Conservation (phyloP, 2,329 filamentous ascomycete species). For the Venturia pyrina region DNA sequence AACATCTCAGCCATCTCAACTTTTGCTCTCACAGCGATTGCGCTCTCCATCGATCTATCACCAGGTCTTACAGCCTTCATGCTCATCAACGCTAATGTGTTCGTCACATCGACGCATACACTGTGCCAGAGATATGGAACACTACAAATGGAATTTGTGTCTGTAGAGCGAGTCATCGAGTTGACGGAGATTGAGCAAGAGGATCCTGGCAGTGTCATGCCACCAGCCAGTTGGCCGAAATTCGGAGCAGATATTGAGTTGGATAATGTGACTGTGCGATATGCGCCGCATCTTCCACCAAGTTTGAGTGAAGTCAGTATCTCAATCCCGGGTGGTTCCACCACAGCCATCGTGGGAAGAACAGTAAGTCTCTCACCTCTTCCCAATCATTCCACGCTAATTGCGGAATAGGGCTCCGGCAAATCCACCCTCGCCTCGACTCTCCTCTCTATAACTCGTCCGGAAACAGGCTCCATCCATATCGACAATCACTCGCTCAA, state of each 20-base stretch:
- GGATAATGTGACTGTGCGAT: conserved; percentile 66
- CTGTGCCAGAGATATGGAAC: conserved; percentile 74
- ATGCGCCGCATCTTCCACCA: conserved; percentile 67
- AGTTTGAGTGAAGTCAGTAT: conserved; percentile 61
- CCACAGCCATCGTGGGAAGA: conserved; percentile 69
- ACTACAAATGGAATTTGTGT: conserved; percentile 86
- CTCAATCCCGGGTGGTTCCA: conserved; percentile 65
- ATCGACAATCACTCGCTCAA: conserved; percentile 53
- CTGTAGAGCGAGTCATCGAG: conserved; percentile 76
- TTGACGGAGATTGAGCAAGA: conserved; percentile 75
- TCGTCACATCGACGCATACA: conserved; percentile 57
- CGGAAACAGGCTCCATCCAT: conserved; percentile 45
- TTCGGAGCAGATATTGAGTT: conserved; percentile 65
- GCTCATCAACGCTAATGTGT: conserved; percentile 58
- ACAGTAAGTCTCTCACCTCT: conserved; percentile 41
- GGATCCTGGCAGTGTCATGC: conserved; percentile 52
- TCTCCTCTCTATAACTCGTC: conserved; percentile 41
- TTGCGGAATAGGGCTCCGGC: conserved; percentile 30
- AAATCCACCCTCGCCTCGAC: conserved; percentile 66
- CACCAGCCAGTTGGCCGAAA: conserved; percentile 67
- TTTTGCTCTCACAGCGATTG: conserved; percentile 62
- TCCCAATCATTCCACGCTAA: neutral
- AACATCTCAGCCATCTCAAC: conserved; percentile 62
- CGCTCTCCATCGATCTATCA: conserved; percentile 63
- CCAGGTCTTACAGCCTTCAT: conserved; percentile 78